A percentile compares a stretch with the other conserved stretches of the same genome.
Conservation (phyloP, 2,329 filamentous ascomycete genomes). For the Zarea fungicola region DNA sequence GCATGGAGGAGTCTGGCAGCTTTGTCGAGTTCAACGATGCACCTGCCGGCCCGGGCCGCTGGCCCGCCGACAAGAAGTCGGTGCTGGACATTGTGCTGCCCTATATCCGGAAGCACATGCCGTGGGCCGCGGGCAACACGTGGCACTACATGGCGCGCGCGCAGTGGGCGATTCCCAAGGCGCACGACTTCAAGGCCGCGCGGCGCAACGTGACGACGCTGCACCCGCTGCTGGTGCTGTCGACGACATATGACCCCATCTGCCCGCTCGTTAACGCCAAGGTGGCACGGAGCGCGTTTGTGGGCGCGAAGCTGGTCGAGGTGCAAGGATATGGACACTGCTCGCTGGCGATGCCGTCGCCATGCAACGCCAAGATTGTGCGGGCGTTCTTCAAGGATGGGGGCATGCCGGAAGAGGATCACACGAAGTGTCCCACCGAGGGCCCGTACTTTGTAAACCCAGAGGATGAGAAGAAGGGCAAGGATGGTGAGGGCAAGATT, state of each 20-base stretch:
- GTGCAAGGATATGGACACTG: constrained; percentile 40
- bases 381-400: constrained; percentile 33
- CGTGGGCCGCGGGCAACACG: constrained; percentile 25
- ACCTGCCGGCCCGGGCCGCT: constrained; percentile 18
- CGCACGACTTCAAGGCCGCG: constrained; percentile 23
- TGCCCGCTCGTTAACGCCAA: constrained; percentile 41
- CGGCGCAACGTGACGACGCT: constrained; percentile 27
- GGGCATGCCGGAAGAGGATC: constrained; percentile 27
- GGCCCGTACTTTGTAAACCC: constrained; percentile 33
- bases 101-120: constrained; percentile 24
- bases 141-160: constrained; percentile 26
- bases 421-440: constrained; percentile 34
- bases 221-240: constrained; percentile 29
- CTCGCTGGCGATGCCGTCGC: constrained; percentile 32
- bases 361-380: constrained; percentile 31
- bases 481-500: not conserved
- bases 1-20: constrained; percentile 21
- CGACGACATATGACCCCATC: constrained; percentile 41
- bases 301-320: constrained; percentile 34
- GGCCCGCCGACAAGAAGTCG: constrained; percentile 25
- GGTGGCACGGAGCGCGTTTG: constrained; percentile 30
- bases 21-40: constrained; percentile 26
- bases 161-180: constrained; percentile 25
- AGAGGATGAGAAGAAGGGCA: constrained; percentile 14
- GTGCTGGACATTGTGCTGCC: constrained; percentile 30